Conservation (phyloP, 768 basidiomycete species). For the Russula lepida region DNA sequence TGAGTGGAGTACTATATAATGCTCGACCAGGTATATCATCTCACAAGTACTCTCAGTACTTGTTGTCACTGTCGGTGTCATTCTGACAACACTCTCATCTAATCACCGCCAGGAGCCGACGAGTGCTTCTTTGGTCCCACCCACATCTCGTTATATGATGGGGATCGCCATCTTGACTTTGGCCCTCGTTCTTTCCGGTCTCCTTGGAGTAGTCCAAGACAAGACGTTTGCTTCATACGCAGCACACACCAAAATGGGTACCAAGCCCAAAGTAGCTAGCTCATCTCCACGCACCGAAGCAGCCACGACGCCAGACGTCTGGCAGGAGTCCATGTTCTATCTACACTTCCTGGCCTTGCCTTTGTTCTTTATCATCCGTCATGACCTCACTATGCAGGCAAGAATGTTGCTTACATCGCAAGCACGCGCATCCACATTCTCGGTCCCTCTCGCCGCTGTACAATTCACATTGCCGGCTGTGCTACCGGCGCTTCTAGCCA, state of each 20-base stretch:
- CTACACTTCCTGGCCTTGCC: constrained; percentile 74
- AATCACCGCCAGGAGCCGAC: constrained; percentile 19
- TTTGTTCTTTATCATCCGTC: constrained; percentile 56
- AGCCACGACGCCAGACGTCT: constrained; percentile 27
- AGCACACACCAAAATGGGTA: background rate
- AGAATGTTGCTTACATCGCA: constrained; percentile 25
- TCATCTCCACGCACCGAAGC: constrained; percentile 1
- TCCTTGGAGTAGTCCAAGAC: constrained; percentile 82
- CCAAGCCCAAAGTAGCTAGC: constrained; percentile 13
- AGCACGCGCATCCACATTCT: background rate
- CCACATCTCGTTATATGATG: constrained; percentile 44
- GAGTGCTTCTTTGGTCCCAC: constrained; percentile 13
- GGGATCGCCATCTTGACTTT: constrained; percentile 69
- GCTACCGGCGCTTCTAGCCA: constrained; percentile 56
- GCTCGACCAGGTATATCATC: constrained; percentile 42
- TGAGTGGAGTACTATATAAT: constrained; percentile 15
- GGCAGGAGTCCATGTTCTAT: constrained; percentile 93
- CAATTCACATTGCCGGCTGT: constrained; percentile 47
- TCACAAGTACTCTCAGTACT: constrained; percentile 66
- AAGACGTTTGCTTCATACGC: constrained; percentile 54
- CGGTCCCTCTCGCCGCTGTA: constrained; percentile 21
- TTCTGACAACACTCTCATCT: constrained; percentile 75
- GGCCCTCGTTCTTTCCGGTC: constrained; percentile 72
- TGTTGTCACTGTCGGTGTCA: constrained; percentile 73
- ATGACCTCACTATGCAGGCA: constrained; percentile 44